A percentile compares a stretch with the other conserved stretches of the same genome.
These are phyloP conservation scores for Lactarius deliciosus DNA, from an alignment of 768 basidiomycete genomes.

Conservation along the genomic window DNA sequence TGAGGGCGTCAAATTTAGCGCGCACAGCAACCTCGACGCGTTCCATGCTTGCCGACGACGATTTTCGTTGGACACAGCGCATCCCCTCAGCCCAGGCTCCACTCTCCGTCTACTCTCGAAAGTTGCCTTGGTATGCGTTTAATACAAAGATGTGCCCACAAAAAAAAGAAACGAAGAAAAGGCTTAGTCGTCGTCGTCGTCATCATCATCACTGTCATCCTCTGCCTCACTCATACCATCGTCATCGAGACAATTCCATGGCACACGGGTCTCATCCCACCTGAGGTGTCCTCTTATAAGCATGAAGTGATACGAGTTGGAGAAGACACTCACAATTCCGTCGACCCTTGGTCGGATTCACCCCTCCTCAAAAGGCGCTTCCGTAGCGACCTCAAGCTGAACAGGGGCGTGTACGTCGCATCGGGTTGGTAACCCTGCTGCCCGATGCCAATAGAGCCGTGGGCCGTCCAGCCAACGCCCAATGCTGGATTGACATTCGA, in stretches of 20 bases:
- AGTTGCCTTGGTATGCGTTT: not conserved
- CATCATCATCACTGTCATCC: not conserved
- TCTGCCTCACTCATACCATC: constrained; percentile 18
- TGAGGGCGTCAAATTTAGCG: not conserved
- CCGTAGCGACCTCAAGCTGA: not conserved
- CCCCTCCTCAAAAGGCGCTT: constrained; percentile 7
- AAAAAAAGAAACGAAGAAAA: not conserved
- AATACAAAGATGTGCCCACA: not conserved
- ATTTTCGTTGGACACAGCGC: not conserved
- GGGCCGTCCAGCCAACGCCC: constrained; percentile 2
- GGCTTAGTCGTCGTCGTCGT: not conserved
- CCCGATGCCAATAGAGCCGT: constrained; percentile 9
- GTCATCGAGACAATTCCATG: constrained; percentile 18
- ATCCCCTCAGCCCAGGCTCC: not conserved
- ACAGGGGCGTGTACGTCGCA: constrained; percentile 12
- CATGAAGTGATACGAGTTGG: not conserved
- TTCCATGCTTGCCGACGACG: not conserved
- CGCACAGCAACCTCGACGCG: not conserved
- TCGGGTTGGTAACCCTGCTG: constrained; percentile 5
- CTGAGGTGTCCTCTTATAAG: constrained; percentile 8
- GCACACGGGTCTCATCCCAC: constrained; percentile 17
- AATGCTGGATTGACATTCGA: not conserved
- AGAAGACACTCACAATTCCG: constrained; percentile 10
- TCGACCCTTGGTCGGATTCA: not conserved
- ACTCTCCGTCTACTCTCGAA: not conserved